Evolutionary conservation across 495 filamentous ascomycete genomes (phyloP), one percentile per base, ranked within the genome.

Genomic region (Aspergillus egyptiacus): DNA sequence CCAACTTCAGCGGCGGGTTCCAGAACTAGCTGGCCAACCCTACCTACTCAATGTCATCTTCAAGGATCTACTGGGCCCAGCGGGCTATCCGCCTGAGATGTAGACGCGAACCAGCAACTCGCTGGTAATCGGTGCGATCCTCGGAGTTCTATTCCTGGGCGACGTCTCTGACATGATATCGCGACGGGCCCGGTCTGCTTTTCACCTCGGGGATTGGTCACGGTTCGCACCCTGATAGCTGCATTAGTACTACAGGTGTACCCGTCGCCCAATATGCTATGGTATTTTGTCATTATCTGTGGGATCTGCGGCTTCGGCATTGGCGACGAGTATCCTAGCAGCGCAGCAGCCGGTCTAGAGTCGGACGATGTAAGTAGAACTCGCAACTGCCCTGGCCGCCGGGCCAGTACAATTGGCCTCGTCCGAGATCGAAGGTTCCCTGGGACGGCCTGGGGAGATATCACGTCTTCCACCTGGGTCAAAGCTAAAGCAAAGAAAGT

Each of bases 41-140:
- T 0, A 69, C 64, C n/a, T n/a, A n/a, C n/a, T n/a, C 23, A 69
- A 69, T 58, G 60, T 69, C 41, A 64, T 69, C 9, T 67, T 67
- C 50, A 64, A 60, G 24, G 22, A 62, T n/a, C 50, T 69, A 9
- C 60, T 69, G 2, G 60, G 63, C 0, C 28, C 46, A 1, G 27
- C 39, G 20, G 57, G 52, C 10, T 69, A 64, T 32, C 48, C 66
- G 1, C 56, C 66, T 2, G 60, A 57, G 8, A 67, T 69, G 64
- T 55, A 69, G 40, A 67, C 66, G 0, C 60, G 66, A 2, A 67
- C 64, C 23, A 67, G 64, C 30, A 64, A 69, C 24, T 60, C 66
- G 2, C 42, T 65, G 6, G 49, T 67, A 1, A 57, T 69, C 15
- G 64, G 64, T 22, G 62, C 66, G n/a, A 67, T 69, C 35, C 32